Conservation (phyloP, 2,329 filamentous ascomycete genomes). For the Cryoendolithus antarcticus region DNA sequence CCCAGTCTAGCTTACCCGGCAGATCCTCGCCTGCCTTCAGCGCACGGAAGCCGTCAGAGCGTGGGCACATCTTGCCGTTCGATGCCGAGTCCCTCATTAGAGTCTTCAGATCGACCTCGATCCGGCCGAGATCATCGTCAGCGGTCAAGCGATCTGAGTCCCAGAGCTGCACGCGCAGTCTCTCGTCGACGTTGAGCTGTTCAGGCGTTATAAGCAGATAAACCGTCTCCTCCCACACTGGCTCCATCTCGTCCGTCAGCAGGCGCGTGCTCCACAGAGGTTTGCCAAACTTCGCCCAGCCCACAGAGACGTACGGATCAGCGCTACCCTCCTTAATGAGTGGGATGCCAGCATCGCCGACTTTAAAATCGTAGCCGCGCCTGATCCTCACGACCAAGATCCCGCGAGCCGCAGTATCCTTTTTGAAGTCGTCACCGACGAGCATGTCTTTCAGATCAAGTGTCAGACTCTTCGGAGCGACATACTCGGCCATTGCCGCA, state of each 20-base stretch:
- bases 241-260: slow-evolving; percentile 52
- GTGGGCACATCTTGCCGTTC: slow-evolving; percentile 49
- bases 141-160: slow-evolving; percentile 61
- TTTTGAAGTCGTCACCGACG: slow-evolving; percentile 66
- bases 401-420: slow-evolving; percentile 54
- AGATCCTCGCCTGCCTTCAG: slow-evolving; percentile 54
- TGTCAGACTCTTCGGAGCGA: slow-evolving; percentile 62
- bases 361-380: slow-evolving; percentile 57
- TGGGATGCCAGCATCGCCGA: slow-evolving; percentile 53
- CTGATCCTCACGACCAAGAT: slow-evolving; percentile 56
- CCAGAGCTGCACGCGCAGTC: slow-evolving; percentile 59
- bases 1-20: slow-evolving; percentile 58
- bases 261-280: slow-evolving; percentile 55
- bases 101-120: slow-evolving; percentile 55
- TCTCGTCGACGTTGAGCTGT: slow-evolving; percentile 60
- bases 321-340: slow-evolving; percentile 48
- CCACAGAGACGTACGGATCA: slow-evolving; percentile 60
- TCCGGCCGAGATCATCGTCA: slow-evolving; percentile 62
- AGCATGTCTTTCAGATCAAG: slow-evolving; percentile 67
- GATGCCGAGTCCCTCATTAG: slow-evolving; percentile 49
- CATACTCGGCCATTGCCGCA: slow-evolving; percentile 61
- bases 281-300: slow-evolving; percentile 68
- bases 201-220: slow-evolving; percentile 56
- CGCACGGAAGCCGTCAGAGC: slow-evolving; percentile 53
- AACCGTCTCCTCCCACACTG: slow-evolving; percentile 58